These are phyloP conservation scores for Aegilops tauschii DNA, from an alignment of 176 grass and related monocot genomes.

Conservation along the genomic window DNA sequence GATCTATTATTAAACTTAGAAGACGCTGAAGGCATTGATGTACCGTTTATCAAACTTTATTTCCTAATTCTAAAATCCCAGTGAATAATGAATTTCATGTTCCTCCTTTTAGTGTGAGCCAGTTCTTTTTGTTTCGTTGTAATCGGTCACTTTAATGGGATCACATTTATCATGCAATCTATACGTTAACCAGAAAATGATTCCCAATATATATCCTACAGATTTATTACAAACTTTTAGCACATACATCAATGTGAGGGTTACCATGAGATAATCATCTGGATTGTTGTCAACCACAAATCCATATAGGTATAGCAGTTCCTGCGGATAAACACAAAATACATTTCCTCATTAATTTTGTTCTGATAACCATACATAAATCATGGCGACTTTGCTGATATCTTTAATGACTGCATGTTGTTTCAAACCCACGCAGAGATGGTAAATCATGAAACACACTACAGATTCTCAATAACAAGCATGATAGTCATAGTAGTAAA, in stretches of 20 bases:
- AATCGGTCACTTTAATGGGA: background rate
- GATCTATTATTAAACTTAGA: background rate
- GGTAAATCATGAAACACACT: background rate
- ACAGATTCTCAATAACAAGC: background rate
- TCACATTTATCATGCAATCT: background rate
- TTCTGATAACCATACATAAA: background rate
- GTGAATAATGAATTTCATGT: background rate
- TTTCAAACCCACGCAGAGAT: background rate
- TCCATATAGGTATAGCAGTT: constrained; percentile 91
- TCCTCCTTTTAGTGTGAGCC: background rate
- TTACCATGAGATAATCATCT: constrained; percentile 97
- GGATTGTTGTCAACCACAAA: constrained; percentile 87
- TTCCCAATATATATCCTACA: background rate
- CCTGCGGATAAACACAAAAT: constrained; percentile 53
- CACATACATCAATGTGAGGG: constrained; percentile 23
- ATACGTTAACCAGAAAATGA: background rate
- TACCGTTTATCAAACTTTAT: background rate
- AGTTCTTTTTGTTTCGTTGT: background rate
- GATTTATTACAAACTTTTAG: constrained; percentile 18
- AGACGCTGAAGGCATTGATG: background rate
- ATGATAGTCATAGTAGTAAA: background rate
- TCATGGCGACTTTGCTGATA: background rate
- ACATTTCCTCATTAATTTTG: constrained; percentile 11
- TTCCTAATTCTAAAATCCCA: background rate
- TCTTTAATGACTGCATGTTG: background rate